Evolutionary conservation across 306 rosid species (phyloP), one percentile per base, ranked within the genome.

Genomic region (Ammopiptanthus mongolicus): DNA sequence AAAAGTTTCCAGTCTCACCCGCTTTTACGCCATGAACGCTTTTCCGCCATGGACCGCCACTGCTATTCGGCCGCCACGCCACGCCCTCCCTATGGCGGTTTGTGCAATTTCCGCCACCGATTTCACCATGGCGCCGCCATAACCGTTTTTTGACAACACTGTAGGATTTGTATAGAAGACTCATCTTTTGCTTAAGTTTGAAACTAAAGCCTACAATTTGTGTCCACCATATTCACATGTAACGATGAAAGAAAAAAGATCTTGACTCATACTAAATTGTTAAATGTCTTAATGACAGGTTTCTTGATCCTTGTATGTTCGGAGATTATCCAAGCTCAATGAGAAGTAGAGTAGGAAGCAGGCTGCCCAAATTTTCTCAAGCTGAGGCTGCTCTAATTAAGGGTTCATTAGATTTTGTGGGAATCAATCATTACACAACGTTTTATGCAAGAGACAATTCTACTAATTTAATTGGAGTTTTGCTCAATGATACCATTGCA

Each of bases 381-480:
- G 53, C 81, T 0, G 90, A 92, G 87, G 42, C 89, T 14, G 37
- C 93, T 75, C 84, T 88, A 64, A 48, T 96, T 6, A 88, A 89
- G 74, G 96, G 97, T 51, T 96, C 99, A 34, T 42, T 88, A 76
- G 98, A 96, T 82, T 96, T 96, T 81, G 90, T 96, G 7, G 99
- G 97, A 59, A 96, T 96, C 41, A 96, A 96, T 78, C 97, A 96
- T 84, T 96, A 92, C 86, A 96, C 98, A 31, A 90, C 99, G 1
- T 90, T 66, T 79, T 89, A 81, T 82, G 96, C 93, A 18, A 66
- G 63, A 19, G 39, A 85, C 57, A 81, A 85, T 75, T 12, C 74
- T 39, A 18, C 82, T 55, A 59, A 69, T 65, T 0, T 65, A n/a
- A 37, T 87, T 14, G 88, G 85, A 18, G 8, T 1, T 39, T 29